phyloP scores from a whole-genome alignment of 2,329 filamentous ascomycete genomes.

The Neoascochyta sp. region DNA sequence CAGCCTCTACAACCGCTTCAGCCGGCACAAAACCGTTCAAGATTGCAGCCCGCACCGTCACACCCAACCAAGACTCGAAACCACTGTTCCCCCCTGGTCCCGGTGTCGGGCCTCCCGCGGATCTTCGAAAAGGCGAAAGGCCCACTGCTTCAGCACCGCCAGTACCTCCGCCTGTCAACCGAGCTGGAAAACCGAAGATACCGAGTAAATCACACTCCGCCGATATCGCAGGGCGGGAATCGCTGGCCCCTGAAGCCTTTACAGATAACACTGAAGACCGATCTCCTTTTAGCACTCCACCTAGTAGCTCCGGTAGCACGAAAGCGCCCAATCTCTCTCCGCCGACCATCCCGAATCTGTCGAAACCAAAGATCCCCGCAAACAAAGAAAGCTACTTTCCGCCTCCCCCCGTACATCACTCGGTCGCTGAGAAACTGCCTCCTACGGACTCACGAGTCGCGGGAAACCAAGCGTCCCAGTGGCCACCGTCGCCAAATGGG shows the following conservation, averaged over 20 bases:
- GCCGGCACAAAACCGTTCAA: constrained; percentile 34
- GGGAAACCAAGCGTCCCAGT: constrained; percentile 17
- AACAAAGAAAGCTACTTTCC: constrained; percentile 33
- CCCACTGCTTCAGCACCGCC: constrained; percentile 41
- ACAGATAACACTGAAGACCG: constrained; percentile 47
- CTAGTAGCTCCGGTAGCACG: constrained; percentile 63
- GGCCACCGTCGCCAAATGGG: constrained; percentile 10
- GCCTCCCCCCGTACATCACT: constrained; percentile 28
- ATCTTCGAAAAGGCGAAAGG: constrained; percentile 31
- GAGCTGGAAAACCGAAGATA: constrained; percentile 72
- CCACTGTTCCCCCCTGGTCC: constrained; percentile 20
- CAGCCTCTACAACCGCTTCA: constrained; percentile 6
- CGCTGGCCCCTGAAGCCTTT: constrained; percentile 42
- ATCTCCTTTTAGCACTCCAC: constrained; percentile 85
- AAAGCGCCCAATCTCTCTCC: constrained; percentile 26
- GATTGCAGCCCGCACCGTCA: constrained; percentile 40
- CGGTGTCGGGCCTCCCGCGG: constrained; percentile 12
- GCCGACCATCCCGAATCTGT: constrained; percentile 19
- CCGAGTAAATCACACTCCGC: constrained; percentile 45
- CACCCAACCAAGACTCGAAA: constrained; percentile 41
- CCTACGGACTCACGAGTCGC: constrained; percentile 18
- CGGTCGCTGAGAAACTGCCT: constrained; percentile 25
- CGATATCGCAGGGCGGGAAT: constrained; percentile 18
- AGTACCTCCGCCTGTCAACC: constrained; percentile 70
- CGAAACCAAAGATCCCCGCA: constrained; percentile 19